Evolutionary conservation across 2,329 filamentous ascomycete species (phyloP).

Genomic region (Pseudogymnoascus sp.): DNA sequence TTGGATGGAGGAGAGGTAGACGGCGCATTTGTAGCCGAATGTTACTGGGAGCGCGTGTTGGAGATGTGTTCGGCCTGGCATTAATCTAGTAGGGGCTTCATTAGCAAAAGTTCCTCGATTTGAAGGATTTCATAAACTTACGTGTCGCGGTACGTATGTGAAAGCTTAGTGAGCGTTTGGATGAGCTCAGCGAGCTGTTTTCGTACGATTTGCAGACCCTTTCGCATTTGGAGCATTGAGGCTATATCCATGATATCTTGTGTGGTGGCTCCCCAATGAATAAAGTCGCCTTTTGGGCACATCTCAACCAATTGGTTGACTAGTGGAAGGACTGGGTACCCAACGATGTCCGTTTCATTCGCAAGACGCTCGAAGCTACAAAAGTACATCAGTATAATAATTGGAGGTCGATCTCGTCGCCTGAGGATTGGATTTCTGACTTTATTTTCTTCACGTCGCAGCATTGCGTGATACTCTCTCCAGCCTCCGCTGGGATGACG

Average conservation of each 20-base stretch:
- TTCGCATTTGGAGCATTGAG: constrained; percentile 43
- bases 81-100: constrained; percentile 21
- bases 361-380: background rate
- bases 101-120: background rate
- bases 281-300: constrained; percentile 33
- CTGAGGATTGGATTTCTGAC: constrained; percentile 15
- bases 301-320: constrained; percentile 36
- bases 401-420: background rate
- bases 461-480: background rate
- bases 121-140: background rate
- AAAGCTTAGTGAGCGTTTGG: constrained; percentile 34
- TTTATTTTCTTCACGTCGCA: background rate
- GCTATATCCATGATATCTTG: constrained; percentile 50
- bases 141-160: background rate
- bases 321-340: constrained; percentile 43
- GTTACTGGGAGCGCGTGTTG: constrained; percentile 47
- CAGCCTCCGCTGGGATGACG: constrained; percentile 34
- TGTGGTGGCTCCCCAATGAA: constrained; percentile 50
- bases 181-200: constrained; percentile 35
- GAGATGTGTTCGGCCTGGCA: constrained; percentile 47
- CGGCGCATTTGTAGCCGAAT: constrained; percentile 48
- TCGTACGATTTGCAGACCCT: constrained; percentile 39
- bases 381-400: background rate
- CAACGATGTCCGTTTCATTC: constrained; percentile 39
- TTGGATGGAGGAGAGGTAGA: constrained; percentile 41